Evolutionary conservation across 140 eudicot genomes (phyloP), one percentile per base, ranked within the genome.

Genomic region (Stevia rebaudiana): DNA sequence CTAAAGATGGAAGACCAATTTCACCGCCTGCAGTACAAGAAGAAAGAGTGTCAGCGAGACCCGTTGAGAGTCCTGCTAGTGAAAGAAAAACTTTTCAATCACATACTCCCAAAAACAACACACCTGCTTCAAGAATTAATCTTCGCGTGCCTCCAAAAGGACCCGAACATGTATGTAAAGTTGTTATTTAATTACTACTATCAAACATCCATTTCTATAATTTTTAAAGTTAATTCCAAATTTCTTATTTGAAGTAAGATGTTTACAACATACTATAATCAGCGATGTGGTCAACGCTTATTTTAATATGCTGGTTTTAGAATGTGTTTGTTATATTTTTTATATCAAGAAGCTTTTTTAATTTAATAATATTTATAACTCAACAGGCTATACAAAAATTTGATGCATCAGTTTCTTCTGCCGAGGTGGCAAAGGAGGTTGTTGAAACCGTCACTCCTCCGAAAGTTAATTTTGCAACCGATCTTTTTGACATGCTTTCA

Each of bases 401-500:
- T 51, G 95, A 81, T 65, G 60, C 84, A 57, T 75, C 76, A 65
- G 67, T 16, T 42, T 68, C 74, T 23, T 41, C 78, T 60, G 39
- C 83, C 71, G 94, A 83, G 68, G n/a, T 72, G 39, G 60, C 59
- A 48, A 85, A 81, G 73, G 78, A 72, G 74, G 84, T 51, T 62
- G 53, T 75, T 18, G 90, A 80, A 35, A 77, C 75, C 19, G 81
- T 67, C 23, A 15, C 79, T 59, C 83, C 86, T 59, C 82, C 95
- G 33, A 90, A 90, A 76, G 89, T 81, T 70, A 87, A 86, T 71
- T 81, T 65, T 81, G 95, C 97, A 54, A 81, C 95, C 59, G 94
- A 90, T 82, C 97, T 90, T 51, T 86, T 90, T 67, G 64, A 82
- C 76, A 86, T 90, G 94, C 94, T 90, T 71, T 90, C 97, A 17